phyloP scores from a whole-genome alignment of 306 rosid species.

The Dalbergia cochinchinensis region DNA sequence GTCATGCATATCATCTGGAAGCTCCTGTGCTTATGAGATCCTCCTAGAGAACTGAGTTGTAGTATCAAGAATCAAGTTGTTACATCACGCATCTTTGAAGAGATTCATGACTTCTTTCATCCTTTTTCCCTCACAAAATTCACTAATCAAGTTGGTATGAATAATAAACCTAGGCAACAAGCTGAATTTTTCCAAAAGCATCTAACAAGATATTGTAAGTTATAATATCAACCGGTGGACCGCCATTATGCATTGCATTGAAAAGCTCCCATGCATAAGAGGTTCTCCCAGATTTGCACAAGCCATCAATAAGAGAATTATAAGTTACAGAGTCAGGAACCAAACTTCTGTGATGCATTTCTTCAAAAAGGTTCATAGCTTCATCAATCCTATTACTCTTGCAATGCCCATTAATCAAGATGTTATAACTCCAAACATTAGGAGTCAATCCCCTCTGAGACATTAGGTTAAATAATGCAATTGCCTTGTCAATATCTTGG shows the following conservation, averaged over 20 bases:
- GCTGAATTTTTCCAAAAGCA: neutral
- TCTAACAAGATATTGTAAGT: conserved; percentile 13
- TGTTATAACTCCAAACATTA: conserved; percentile 36
- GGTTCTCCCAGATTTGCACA: conserved; percentile 38
- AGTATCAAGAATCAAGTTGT: too few relatives aligned
- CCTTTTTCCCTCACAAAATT: too few relatives aligned
- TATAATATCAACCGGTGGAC: neutral
- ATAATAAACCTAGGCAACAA: neutral
- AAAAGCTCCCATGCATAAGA: conserved; percentile 30
- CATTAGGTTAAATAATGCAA: conserved; percentile 13
- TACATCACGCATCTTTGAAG: too few relatives aligned
- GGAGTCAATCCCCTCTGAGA: conserved; percentile 10
- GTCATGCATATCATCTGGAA: too few relatives aligned
- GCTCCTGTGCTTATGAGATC: too few relatives aligned
- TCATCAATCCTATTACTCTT: conserved; percentile 22
- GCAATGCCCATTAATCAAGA: conserved; percentile 44
- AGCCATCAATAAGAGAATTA: conserved; percentile 16
- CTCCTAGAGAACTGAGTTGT: too few relatives aligned
- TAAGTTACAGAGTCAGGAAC: conserved; percentile 36
- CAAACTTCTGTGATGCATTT: conserved; percentile 32
- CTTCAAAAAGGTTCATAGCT: conserved; percentile 18
- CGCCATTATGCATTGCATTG: conserved; percentile 1
- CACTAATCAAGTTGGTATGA: too few relatives aligned
- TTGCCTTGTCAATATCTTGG: neutral
- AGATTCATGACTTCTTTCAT: too few relatives aligned